Conservation (phyloP, 139 green algal species). For the Closterium sp. region DNA sequence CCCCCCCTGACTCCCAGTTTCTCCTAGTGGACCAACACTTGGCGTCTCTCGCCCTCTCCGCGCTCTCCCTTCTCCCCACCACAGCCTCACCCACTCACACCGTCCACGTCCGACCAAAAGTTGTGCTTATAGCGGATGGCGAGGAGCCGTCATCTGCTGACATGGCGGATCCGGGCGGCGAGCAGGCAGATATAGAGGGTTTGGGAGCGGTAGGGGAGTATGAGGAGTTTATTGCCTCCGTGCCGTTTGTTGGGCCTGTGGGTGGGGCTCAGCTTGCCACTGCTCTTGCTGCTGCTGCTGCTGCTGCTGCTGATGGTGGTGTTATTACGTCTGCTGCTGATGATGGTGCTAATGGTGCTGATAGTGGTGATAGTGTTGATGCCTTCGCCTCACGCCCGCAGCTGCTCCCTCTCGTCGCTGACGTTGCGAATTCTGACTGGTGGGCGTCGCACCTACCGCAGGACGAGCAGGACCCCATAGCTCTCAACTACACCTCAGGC, state of each 20-base stretch:
- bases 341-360: background rate
- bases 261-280: background rate
- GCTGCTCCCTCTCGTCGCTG: background rate
- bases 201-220: background rate
- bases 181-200: background rate
- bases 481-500: conserved; percentile 29
- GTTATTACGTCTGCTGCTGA: background rate
- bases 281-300: background rate
- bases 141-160: background rate
- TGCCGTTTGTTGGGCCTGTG: background rate
- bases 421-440: background rate
- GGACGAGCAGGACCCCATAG: conserved; percentile 12
- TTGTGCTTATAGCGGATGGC: background rate
- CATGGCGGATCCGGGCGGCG: background rate
- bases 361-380: background rate
- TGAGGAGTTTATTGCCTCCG: background rate
- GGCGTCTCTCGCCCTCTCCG: background rate
- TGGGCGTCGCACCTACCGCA: background rate
- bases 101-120: background rate
- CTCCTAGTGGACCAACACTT: background rate
- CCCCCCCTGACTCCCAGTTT: background rate
- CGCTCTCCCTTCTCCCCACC: background rate
- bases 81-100: background rate
- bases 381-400: background rate
- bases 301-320: background rate